Base-by-base conservation (phyloP, 768 basidiomycete species). In the Xerocomellus amylosporus region DNA sequence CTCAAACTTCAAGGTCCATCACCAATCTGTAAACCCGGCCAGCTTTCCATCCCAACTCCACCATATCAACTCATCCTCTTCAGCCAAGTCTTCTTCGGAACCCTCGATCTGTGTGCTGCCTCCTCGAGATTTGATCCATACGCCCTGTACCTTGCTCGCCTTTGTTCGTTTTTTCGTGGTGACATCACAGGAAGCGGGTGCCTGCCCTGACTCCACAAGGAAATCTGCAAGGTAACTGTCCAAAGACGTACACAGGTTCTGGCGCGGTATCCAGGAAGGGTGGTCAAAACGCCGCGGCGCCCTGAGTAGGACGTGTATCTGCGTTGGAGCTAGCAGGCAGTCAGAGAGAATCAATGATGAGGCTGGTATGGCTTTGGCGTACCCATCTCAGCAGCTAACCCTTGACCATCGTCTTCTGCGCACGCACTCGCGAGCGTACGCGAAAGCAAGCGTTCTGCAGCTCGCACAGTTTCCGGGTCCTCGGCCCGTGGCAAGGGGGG, bases 31-130 rank as follows among this genome's bases (percentile, higher is more conserved):
- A 59, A 80, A 80, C 5, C 79, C 79, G 22, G 63, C 66, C 53
- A 80, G 53, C 58, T 74, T 79, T 13, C 79, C 78, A 37, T 80
- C 69, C 79, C 79, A 80, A 38, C 64, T 69, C 79, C 79, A 80
- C 79, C 79, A 81, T 47, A 81, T 79, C 65, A 74, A 60, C 56
- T 80, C 79, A 30, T 77, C 75, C 4, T 73, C 75, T 57, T 78
- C 79, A 10, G 55, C 59, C 50, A 62, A 49, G 20, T 61, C 59
- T 34, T 60, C 57, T 3, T 61, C 62, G 3, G 30, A 45, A 38
- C 39, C 48, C 17, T 55, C 30, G 1, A 13, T 51, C 7, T 34
- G 49, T 4, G 49, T 51, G 36, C 54, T 30, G 19, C 22, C 20
- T 37, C 19, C 44, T 26, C 55, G 49, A 41, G 65, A 59, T 71